Conservation (phyloP, 305 asterid species). For the Solanum hybrid region DNA sequence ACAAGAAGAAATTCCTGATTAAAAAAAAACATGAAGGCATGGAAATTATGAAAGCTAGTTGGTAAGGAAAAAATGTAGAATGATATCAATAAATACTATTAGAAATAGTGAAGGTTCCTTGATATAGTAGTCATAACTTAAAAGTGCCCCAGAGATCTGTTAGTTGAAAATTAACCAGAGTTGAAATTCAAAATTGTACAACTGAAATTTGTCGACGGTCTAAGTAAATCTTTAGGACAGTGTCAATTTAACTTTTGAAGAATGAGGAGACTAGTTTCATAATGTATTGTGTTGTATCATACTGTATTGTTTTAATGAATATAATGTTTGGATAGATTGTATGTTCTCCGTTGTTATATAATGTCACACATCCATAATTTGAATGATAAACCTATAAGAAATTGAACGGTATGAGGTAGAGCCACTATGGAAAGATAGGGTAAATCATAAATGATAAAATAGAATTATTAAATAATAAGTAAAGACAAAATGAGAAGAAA, state of each 20-base stretch:
- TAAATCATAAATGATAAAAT: background rate
- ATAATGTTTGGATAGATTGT: background rate
- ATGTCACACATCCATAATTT: background rate
- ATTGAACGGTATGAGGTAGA: no score
- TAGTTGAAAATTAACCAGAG: background rate
- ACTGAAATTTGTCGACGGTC: background rate
- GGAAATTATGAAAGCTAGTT: background rate
- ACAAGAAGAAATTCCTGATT: background rate
- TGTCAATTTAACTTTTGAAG: background rate
- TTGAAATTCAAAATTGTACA: background rate
- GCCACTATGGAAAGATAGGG: no score
- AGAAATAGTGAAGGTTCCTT: background rate
- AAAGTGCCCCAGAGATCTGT: background rate
- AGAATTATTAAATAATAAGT: no score
- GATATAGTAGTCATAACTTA: background rate
- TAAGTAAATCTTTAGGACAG: background rate
- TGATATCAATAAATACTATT: background rate
- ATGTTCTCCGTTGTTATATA: no score
- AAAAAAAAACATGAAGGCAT: background rate
- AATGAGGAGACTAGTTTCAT: background rate
- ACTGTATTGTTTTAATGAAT: background rate
- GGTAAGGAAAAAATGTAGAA: background rate
- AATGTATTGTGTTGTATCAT: background rate
- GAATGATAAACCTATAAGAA: no score
- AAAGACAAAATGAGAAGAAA: background rate